These are phyloP conservation scores for Orbilia oligospora DNA, from an alignment of 2,329 filamentous ascomycete genomes.

Conservation along the genomic window DNA sequence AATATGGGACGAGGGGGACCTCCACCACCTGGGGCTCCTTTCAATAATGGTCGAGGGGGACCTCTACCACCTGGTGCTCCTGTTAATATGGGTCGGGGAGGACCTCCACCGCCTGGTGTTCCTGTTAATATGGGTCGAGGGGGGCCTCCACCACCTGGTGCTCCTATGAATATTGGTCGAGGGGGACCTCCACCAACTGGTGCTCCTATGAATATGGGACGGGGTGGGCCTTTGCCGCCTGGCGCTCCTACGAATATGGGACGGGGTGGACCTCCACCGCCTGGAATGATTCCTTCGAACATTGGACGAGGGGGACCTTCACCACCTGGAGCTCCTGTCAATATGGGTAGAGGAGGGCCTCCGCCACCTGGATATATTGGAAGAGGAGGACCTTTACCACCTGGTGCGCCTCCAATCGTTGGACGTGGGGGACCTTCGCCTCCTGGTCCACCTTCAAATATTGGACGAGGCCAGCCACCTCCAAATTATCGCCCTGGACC, in stretches of 20 bases:
- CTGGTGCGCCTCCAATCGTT: neutral
- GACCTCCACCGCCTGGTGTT: conserved; percentile 25
- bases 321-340: neutral
- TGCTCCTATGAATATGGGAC: conserved; percentile 20
- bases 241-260: conserved; percentile 25
- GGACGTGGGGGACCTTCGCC: conserved; percentile 36
- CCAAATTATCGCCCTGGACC: conserved; percentile 13
- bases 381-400: conserved; percentile 33
- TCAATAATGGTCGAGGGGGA: conserved; percentile 16
- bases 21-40: neutral
- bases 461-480: conserved; percentile 29
- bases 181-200: conserved; percentile 40
- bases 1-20: conserved; percentile 33
- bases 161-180: neutral
- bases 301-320: conserved; percentile 35
- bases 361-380: conserved; percentile 30
- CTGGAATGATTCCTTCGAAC: neutral
- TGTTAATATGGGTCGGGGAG: conserved; percentile 24
- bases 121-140: conserved; percentile 1
- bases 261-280: conserved; percentile 30
- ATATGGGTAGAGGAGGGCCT: conserved; percentile 33
- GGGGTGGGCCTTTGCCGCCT: conserved; percentile 23
- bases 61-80: conserved; percentile 31
- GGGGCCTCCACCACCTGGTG: conserved; percentile 38
- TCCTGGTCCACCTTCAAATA: conserved; percentile 1